phyloP scores from a whole-genome alignment of 805 yeast species.

The Blastobotrys chiropterorum region DNA sequence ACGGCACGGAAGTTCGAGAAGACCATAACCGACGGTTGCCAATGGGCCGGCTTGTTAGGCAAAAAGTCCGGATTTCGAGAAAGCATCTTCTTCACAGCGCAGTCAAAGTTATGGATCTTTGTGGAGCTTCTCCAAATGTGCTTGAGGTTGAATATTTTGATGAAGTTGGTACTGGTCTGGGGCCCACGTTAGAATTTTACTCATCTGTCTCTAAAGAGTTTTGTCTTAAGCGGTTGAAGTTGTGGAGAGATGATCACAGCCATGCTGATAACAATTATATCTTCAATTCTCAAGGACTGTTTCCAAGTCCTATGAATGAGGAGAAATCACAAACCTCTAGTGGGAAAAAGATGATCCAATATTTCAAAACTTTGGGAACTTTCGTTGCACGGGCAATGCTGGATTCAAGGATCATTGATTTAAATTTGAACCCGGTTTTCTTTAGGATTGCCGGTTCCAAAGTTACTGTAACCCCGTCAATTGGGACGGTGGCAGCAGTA shows the following conservation, averaged over 20 bases:
- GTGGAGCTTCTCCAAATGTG: conserved; percentile 74
- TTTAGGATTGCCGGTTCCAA: conserved; percentile 42
- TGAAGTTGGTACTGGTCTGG: conserved; percentile 94
- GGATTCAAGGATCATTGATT: conserved; percentile 84
- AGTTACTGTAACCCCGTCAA: conserved; percentile 18
- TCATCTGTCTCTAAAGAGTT: conserved; percentile 75
- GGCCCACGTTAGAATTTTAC: conserved; percentile 93
- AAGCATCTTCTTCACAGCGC: conserved; percentile 68
- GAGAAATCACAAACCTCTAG: conserved; percentile 27
- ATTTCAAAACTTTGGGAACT: conserved; percentile 67
- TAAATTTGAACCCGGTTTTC: conserved; percentile 65
- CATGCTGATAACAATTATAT: conserved; percentile 32
- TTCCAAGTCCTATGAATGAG: conserved; percentile 56
- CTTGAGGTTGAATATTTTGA: conserved; percentile 82
- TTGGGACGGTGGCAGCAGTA: conserved; percentile 41
- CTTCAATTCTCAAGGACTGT: conserved; percentile 48
- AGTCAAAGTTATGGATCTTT: conserved; percentile 63
- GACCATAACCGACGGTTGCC: conserved; percentile 11
- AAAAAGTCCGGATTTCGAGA: conserved; percentile 73
- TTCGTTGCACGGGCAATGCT: conserved; percentile 81
- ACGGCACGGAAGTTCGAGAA: conserved; percentile 10
- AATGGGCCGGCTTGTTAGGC: conserved; percentile 71
- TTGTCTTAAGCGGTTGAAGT: conserved; percentile 43
- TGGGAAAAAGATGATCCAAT: conserved; percentile 39
- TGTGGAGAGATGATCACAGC: conserved; percentile 59